These are phyloP conservation scores for Rhizomucor pusillus DNA, from an alignment of 371 early-diverging fungal species.

Conservation along the genomic window DNA sequence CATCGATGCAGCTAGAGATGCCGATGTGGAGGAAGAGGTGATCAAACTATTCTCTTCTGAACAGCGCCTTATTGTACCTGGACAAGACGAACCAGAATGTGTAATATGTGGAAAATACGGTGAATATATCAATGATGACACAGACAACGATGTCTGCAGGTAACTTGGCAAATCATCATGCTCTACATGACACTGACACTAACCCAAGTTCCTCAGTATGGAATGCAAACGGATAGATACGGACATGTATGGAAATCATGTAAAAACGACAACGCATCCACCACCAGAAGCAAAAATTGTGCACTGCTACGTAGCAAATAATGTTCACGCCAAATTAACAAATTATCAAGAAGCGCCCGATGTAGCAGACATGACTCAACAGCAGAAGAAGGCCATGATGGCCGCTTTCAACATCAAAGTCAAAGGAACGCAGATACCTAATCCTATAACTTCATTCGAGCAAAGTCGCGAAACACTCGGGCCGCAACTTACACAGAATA, in stretches of 20 bases:
- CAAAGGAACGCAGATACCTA: slow-evolving; percentile 47
- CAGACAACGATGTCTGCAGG: slow-evolving; percentile 53
- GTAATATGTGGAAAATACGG: slow-evolving; percentile 55
- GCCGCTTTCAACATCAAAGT: slow-evolving; percentile 42
- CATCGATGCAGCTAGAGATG: neutral
- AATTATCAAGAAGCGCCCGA: slow-evolving; percentile 45
- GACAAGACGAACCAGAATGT: slow-evolving; percentile 41
- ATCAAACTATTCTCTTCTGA: slow-evolving; percentile 20
- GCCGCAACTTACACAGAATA: slow-evolving; percentile 33
- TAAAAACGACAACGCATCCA: neutral
- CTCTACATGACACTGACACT: no score
- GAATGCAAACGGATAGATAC: slow-evolving; percentile 46
- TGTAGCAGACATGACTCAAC: slow-evolving; percentile 22
- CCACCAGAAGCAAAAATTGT: slow-evolving; percentile 9
- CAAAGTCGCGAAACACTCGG: slow-evolving; percentile 41
- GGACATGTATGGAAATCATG: slow-evolving; percentile 12
- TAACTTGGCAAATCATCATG: slow-evolving; percentile 13
- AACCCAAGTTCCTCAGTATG: no score
- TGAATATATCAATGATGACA: slow-evolving; percentile 48
- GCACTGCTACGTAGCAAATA: slow-evolving; percentile 25
- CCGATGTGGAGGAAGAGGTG: slow-evolving; percentile 1
- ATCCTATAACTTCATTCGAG: slow-evolving; percentile 49
- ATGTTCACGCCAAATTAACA: slow-evolving; percentile 47
- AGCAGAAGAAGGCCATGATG: slow-evolving; percentile 32
- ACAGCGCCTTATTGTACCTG: slow-evolving; percentile 31